Evolutionary conservation across 371 early-diverging fungal genomes (phyloP).

Genomic region (Synchytrium microbalum): DNA sequence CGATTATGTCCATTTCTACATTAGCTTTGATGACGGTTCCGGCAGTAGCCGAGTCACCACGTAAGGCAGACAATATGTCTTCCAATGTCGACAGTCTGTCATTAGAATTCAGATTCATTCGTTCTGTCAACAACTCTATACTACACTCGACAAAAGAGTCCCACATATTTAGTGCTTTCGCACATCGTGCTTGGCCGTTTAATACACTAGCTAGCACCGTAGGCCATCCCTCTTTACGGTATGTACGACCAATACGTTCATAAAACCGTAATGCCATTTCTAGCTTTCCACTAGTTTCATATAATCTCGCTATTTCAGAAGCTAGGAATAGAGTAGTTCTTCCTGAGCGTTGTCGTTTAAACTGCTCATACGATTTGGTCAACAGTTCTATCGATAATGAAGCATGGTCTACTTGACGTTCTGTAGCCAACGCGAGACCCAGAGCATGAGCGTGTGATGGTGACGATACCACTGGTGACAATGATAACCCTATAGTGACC

Average conservation of each 20-base stretch:
- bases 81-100: constrained; percentile 20
- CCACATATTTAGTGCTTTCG: constrained; percentile 56
- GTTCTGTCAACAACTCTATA: constrained; percentile 57
- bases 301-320: constrained; percentile 77
- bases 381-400: constrained; percentile 64
- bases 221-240: constrained; percentile 78
- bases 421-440: constrained; percentile 20
- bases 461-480: too few relatives aligned
- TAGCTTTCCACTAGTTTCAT: constrained; percentile 64
- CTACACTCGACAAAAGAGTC: constrained; percentile 57
- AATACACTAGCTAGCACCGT: constrained; percentile 60
- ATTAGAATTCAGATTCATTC: constrained; percentile 34
- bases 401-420: constrained; percentile 58
- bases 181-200: constrained; percentile 60
- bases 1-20: constrained; percentile 64
- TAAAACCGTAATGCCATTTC: constrained; percentile 85
- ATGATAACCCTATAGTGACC: too few relatives aligned
- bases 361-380: constrained; percentile 82
- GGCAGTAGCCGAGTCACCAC: constrained; percentile 16
- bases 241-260: constrained; percentile 79
- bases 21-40: constrained; percentile 25
- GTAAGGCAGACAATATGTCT: constrained; percentile 29
- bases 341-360: constrained; percentile 60
- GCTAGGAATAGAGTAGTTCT: constrained; percentile 80
- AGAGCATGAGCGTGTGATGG: neutral